Evolutionary conservation across 768 basidiomycete species (phyloP).

Genomic region (Fibroporia radiculosa): DNA sequence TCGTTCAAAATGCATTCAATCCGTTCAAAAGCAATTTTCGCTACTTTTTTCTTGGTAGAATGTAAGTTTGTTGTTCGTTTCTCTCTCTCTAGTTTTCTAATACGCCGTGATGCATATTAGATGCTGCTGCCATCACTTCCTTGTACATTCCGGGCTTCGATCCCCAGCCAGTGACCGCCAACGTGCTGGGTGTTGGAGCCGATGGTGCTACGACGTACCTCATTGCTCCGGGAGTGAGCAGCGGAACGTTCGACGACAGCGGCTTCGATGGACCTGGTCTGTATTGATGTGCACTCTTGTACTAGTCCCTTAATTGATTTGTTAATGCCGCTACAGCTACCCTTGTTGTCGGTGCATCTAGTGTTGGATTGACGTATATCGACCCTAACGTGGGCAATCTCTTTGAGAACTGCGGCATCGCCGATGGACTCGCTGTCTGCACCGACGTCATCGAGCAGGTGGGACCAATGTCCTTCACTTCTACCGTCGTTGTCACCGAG

Average conservation of each 20-base stretch:
- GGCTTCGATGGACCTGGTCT: conserved; percentile 34
- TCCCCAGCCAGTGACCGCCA: conserved; percentile 34
- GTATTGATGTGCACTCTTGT: conserved; percentile 6
- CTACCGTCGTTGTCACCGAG: conserved; percentile 15
- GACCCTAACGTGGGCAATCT: conserved; percentile 9
- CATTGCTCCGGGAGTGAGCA: conserved; percentile 28
- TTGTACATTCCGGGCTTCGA: conserved; percentile 40
- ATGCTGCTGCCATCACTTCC: conserved; percentile 27
- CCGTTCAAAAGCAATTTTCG: too few relatives aligned
- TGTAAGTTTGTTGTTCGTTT: background rate
- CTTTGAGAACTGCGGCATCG: conserved; percentile 22
- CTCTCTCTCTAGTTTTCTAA: background rate
- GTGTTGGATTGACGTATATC: conserved; percentile 31
- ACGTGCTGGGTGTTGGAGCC: conserved; percentile 32
- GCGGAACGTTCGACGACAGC: conserved; percentile 23
- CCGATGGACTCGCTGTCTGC: conserved; percentile 20
- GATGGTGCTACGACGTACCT: conserved; percentile 37
- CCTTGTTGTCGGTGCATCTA: conserved; percentile 34
- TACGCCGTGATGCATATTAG: conserved; percentile 8
- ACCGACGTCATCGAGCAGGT: conserved; percentile 10
- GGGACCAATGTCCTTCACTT: conserved; percentile 5
- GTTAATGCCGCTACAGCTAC: conserved; percentile 26
- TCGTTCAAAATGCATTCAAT: too few relatives aligned
- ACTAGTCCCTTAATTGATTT: too few relatives aligned
- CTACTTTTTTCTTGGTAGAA: too few relatives aligned